phyloP scores from a whole-genome alignment of 495 filamentous ascomycete species.

The Hyaloscypha hepaticicola region DNA sequence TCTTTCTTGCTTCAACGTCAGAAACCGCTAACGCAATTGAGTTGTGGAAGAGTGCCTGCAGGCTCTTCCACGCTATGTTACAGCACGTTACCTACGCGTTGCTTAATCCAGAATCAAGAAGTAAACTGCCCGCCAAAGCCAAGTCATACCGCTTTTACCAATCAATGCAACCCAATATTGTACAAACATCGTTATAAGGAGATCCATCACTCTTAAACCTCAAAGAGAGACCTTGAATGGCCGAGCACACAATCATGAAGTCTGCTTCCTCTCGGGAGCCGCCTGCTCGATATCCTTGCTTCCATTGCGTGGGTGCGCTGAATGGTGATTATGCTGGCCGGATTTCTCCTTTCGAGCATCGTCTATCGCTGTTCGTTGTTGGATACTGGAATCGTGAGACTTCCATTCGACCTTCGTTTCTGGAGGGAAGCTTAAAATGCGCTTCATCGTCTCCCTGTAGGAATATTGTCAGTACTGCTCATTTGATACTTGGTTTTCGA shows the following conservation, averaged over 20 bases:
- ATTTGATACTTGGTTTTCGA: neutral
- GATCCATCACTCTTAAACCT: slow-evolving; percentile 15
- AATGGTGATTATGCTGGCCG: slow-evolving; percentile 43
- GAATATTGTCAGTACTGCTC: slow-evolving; percentile 17
- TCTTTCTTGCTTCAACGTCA: neutral
- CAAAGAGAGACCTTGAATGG: neutral
- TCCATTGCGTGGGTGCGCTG: slow-evolving; percentile 42
- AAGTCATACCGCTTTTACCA: slow-evolving; percentile 31
- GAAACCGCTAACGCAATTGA: neutral
- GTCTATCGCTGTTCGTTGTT: slow-evolving; percentile 77
- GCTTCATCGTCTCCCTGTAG: slow-evolving; percentile 85
- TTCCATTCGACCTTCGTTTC: slow-evolving; percentile 95
- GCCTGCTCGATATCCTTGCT: slow-evolving; percentile 36
- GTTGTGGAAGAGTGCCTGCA: slow-evolving; percentile 5
- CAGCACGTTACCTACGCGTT: slow-evolving; percentile 16
- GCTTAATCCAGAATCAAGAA: slow-evolving; percentile 19
- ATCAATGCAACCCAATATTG: slow-evolving; percentile 31
- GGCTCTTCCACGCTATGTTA: slow-evolving; percentile 25
- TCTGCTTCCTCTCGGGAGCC: slow-evolving; percentile 24
- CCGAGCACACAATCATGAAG: slow-evolving; percentile 8
- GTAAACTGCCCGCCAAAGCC: slow-evolving; percentile 12
- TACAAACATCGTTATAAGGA: slow-evolving; percentile 21
- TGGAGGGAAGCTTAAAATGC: slow-evolving; percentile 75
- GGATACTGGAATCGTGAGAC: slow-evolving; percentile 81
- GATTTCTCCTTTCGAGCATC: slow-evolving; percentile 76